Conservation (phyloP, 805 yeast genomes). For the Tetrapisispora phaffii region DNA sequence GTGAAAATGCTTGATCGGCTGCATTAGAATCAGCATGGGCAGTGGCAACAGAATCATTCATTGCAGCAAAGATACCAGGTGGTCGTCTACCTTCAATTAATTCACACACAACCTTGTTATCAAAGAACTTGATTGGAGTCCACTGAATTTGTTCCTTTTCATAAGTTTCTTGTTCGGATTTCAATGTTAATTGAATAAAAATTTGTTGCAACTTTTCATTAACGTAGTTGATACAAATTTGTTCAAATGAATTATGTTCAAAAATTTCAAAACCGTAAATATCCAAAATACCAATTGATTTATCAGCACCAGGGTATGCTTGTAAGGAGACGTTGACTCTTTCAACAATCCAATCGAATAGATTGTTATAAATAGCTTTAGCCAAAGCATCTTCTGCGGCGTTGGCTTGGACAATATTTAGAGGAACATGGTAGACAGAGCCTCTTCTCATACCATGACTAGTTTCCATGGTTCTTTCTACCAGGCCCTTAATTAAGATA, state of each 20-base stretch:
- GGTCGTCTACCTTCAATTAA: constrained; percentile 89
- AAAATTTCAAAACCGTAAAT: constrained; percentile 95
- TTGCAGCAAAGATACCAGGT: constrained; percentile 91
- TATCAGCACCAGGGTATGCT: constrained; percentile 40
- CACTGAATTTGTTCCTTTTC: constrained; percentile 90
- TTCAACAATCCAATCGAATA: constrained; percentile 93
- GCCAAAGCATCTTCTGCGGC: constrained; percentile 94
- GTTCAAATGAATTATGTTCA: constrained; percentile 91
- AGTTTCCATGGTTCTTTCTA: constrained; percentile 81
- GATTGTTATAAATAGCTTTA: constrained; percentile 82
- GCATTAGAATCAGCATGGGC: constrained; percentile 97
- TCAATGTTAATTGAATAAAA: constrained; percentile 87
- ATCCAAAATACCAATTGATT: constrained; percentile 87
- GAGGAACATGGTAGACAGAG: constrained; percentile 87
- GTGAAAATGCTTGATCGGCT: constrained; percentile 93
- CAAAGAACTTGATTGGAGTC: constrained; percentile 95
- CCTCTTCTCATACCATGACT: constrained; percentile 84
- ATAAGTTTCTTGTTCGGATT: constrained; percentile 96
- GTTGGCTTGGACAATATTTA: constrained; percentile 83
- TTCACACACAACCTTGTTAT: constrained; percentile 93
- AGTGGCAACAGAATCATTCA: constrained; percentile 94
- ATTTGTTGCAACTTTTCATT: constrained; percentile 94
- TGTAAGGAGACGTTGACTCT: constrained; percentile 78
- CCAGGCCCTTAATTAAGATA: constrained; percentile 53
- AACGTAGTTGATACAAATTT: constrained; percentile 89